Conservation (phyloP, 768 basidiomycete species). For the Phanerodontia chrysosporium region DNA sequence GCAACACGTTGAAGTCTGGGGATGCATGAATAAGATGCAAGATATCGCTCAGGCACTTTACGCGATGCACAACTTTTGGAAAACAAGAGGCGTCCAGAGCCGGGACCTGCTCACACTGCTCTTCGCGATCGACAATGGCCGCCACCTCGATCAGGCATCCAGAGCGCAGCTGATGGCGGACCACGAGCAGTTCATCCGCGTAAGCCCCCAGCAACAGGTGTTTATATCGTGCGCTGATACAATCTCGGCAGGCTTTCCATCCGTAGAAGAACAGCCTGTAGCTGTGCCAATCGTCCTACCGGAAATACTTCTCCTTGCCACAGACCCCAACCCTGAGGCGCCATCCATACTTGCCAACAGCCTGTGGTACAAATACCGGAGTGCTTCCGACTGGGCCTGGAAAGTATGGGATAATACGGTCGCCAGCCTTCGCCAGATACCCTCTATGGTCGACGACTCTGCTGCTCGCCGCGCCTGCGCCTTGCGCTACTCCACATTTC, state of each 20-base stretch:
- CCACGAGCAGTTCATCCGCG: constrained; percentile 56
- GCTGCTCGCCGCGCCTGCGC: constrained; percentile 48
- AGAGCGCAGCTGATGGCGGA: constrained; percentile 61
- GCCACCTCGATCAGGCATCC: constrained; percentile 48
- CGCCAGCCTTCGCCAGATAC: constrained; percentile 67
- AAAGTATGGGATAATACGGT: constrained; percentile 83
- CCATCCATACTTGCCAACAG: constrained; percentile 69
- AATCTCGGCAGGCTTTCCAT: constrained; percentile 32
- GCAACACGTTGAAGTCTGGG: constrained; percentile 71
- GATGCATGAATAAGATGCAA: constrained; percentile 63
- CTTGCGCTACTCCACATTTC: constrained; percentile 63
- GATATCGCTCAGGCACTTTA: constrained; percentile 57
- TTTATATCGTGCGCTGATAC: not conserved
- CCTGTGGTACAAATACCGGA: constrained; percentile 81
- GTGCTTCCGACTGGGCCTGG: constrained; percentile 70
- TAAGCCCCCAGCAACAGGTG: constrained; percentile 26
- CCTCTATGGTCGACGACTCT: constrained; percentile 47
- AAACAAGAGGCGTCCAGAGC: constrained; percentile 59
- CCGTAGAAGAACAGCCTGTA: constrained; percentile 33
- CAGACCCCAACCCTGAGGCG: constrained; percentile 54
- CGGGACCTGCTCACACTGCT: constrained; percentile 60
- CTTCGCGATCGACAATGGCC: constrained; percentile 59
- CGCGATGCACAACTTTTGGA: constrained; percentile 58
- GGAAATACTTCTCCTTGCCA: constrained; percentile 65
- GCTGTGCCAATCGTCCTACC: constrained; percentile 40